A percentile compares a stretch with the other conserved stretches of the same genome.
These are phyloP conservation scores for Lenzites betulinus DNA, from an alignment of 768 basidiomycete genomes.

Conservation along the genomic window DNA sequence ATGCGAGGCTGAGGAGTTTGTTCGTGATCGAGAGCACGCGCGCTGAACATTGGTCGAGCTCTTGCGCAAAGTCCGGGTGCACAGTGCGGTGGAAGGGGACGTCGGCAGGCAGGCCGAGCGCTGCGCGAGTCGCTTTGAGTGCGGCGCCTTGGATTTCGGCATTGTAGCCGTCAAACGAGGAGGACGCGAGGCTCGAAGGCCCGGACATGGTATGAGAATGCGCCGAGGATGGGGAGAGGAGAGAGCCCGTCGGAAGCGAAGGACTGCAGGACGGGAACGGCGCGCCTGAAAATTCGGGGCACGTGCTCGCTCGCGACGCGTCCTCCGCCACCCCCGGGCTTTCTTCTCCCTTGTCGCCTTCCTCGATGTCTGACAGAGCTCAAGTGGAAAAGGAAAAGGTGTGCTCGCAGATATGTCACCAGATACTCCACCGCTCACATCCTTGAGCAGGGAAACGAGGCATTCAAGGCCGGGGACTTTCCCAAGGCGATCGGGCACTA, in stretches of 20 bases:
- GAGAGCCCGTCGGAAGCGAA: too few species aligned
- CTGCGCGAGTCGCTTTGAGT: constrained; percentile 62
- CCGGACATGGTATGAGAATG: not conserved
- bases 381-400: constrained; percentile 25
- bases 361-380: constrained; percentile 11
- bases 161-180: constrained; percentile 56
- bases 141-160: constrained; percentile 58
- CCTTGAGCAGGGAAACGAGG: constrained; percentile 69
- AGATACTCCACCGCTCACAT: not conserved
- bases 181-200: constrained; percentile 21
- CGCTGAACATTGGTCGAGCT: constrained; percentile 69
- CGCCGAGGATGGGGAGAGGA: not conserved
- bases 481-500: constrained; percentile 84
- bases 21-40: constrained; percentile 69
- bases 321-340: not conserved
- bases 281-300: constrained; percentile 1
- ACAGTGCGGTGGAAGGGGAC: constrained; percentile 90
- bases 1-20: constrained; percentile 55
- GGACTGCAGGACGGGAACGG: not conserved
- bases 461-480: constrained; percentile 83
- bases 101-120: constrained; percentile 68
- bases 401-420: not conserved
- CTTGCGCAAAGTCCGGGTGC: constrained; percentile 65
- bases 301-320: constrained; percentile 4
- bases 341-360: not conserved